Percentiles rank a stretch among this genome's conserved stretches.
These are phyloP conservation scores for Ganoderma sp. DNA, from an alignment of 1,284 basidiomycete species.

Conservation along the genomic window DNA sequence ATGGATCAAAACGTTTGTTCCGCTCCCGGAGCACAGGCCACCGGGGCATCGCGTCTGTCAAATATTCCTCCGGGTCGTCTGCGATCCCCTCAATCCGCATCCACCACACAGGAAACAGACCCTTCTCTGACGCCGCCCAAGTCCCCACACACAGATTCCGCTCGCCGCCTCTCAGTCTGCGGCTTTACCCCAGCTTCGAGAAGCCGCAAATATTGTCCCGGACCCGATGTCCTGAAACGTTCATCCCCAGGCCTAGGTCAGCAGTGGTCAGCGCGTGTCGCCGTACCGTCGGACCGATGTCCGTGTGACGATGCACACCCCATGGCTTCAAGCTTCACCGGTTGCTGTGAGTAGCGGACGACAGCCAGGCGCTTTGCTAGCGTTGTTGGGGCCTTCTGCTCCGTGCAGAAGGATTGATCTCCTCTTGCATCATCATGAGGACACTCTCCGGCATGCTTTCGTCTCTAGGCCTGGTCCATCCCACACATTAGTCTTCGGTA, in stretches of 20 bases:
- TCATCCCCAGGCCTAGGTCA: conserved; percentile 17
- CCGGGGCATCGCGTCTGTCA: background rate
- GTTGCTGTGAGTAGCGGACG: conserved; percentile 16
- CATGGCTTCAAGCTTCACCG: conserved; percentile 26
- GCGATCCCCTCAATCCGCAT: background rate
- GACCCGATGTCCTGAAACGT: conserved; percentile 18
- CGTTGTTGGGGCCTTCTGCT: background rate
- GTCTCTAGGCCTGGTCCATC: background rate
- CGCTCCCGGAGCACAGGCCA: background rate
- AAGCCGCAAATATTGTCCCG: conserved; percentile 4
- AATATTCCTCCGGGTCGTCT: background rate
- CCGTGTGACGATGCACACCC: conserved; percentile 24
- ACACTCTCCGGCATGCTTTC: conserved; percentile 1
- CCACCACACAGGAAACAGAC: background rate
- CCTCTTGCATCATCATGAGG: conserved; percentile 33
- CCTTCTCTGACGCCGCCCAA: background rate
- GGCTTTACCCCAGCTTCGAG: conserved; percentile 2
- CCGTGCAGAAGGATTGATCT: conserved; percentile 22
- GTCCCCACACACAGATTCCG: conserved; percentile 4
- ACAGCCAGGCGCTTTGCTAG: background rate
- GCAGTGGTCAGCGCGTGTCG: conserved; percentile 6
- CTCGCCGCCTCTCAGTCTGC: conserved; percentile 18
- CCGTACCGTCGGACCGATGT: conserved; percentile 26
- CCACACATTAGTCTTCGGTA: background rate
- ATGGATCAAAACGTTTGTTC: conserved; percentile 11